These are phyloP conservation scores for Wallacemonas sp. DNA, from an alignment of 208 protist genomes.

Conservation along the genomic window DNA sequence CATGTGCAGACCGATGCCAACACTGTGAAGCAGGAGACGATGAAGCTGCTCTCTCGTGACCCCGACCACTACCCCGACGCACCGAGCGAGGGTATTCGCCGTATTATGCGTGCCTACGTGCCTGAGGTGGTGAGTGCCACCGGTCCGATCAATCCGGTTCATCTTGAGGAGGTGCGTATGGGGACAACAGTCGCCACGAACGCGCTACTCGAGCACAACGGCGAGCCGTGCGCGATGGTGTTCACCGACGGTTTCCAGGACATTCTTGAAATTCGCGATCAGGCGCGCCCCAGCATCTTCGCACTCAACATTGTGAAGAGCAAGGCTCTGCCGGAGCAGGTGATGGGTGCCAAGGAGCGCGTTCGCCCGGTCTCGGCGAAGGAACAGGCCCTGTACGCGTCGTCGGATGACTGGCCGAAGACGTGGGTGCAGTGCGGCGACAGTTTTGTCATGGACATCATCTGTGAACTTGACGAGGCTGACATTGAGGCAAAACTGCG, in stretches of 20 bases:
- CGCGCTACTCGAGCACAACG: slow-evolving; percentile 95
- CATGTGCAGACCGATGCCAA: slow-evolving; percentile 32
- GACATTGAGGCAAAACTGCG: slow-evolving; percentile 42
- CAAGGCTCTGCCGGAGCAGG: slow-evolving; percentile 83
- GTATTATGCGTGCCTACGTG: slow-evolving; percentile 69
- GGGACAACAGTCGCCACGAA: slow-evolving; percentile 97
- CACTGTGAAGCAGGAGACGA: slow-evolving; percentile 41
- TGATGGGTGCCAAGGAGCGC: slow-evolving; percentile 88
- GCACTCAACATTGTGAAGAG: slow-evolving; percentile 90
- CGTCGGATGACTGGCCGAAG: slow-evolving; percentile 27
- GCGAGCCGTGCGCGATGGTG: slow-evolving; percentile 86
- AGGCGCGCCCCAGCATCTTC: slow-evolving; percentile 93
- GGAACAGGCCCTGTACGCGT: slow-evolving; percentile 27
- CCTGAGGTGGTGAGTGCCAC: slow-evolving; percentile 23
- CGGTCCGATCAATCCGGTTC: slow-evolving; percentile 52
- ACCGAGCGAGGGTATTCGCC: slow-evolving; percentile 94
- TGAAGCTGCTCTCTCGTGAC: slow-evolving; percentile 94
- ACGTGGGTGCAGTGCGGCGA: slow-evolving; percentile 68
- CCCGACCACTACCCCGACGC: slow-evolving; percentile 94
- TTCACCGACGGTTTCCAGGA: slow-evolving; percentile 94
- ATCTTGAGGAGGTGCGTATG: slow-evolving; percentile 94
- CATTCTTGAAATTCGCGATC: slow-evolving; percentile 93
- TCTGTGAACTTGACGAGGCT: slow-evolving; percentile 49
- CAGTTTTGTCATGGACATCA: slow-evolving; percentile 62
- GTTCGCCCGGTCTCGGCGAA: slow-evolving; percentile 54